phyloP scores from a whole-genome alignment of 192 early-diverging fungal genomes.

The Backusella tarrabulga region DNA sequence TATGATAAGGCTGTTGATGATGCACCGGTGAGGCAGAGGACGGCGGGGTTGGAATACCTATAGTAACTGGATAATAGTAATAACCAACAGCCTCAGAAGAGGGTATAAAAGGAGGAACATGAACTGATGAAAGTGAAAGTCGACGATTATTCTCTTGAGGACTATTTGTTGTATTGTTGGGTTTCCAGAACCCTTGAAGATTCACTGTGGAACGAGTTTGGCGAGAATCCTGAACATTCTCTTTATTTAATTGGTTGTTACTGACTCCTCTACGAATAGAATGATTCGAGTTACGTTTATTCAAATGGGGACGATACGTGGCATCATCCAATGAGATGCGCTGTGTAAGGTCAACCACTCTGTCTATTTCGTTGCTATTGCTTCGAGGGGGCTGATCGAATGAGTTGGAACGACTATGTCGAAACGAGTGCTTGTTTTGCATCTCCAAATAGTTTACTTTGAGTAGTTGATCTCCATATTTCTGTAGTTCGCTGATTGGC shows the following conservation, averaged over 20 bases:
- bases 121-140: conserved; percentile 26
- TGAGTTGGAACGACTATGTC: conserved; percentile 23
- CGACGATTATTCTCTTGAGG: conserved; percentile 1
- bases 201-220: conserved; percentile 24
- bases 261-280: not conserved
- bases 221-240: conserved; percentile 11
- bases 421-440: not conserved
- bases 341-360: conserved; percentile 19
- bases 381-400: not conserved
- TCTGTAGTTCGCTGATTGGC: conserved; percentile 77
- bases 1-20: conserved; percentile 15
- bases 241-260: not conserved
- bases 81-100: not conserved
- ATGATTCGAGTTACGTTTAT: not conserved
- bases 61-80: conserved; percentile 10
- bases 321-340: conserved; percentile 15
- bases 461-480: conserved; percentile 75
- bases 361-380: not conserved
- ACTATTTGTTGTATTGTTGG: not conserved
- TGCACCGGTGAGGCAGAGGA: conserved; percentile 27
- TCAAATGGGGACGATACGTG: conserved; percentile 1
- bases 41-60: conserved; percentile 31
- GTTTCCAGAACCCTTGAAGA: conserved; percentile 18
- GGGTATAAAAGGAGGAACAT: conserved; percentile 31
- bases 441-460: conserved; percentile 48